phyloP scores from a whole-genome alignment of 306 rosid genomes.

The Inga laurina region DNA sequence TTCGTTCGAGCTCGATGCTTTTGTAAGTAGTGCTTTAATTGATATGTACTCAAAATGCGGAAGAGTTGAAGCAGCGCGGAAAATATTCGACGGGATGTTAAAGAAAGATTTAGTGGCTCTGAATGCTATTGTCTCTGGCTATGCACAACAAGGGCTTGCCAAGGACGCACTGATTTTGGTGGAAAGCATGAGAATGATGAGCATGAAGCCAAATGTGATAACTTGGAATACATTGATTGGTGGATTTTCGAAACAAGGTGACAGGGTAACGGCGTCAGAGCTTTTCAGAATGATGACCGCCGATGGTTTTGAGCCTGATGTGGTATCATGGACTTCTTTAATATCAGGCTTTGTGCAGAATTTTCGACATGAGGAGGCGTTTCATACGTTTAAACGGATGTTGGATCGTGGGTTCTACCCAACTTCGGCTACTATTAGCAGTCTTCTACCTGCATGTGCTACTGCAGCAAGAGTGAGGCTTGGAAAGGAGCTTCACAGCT shows the following conservation, averaged over 20 bases:
- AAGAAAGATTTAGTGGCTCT: constrained; percentile 75
- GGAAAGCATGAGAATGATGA: constrained; percentile 49
- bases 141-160: constrained; percentile 59
- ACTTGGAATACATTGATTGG: constrained; percentile 81
- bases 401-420: constrained; percentile 59
- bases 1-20: constrained; percentile 62
- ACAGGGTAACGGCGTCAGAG: constrained; percentile 50
- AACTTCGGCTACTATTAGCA: constrained; percentile 78
- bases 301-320: constrained; percentile 69
- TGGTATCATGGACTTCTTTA: constrained; percentile 82
- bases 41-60: constrained; percentile 77
- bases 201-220: constrained; percentile 59
- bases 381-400: constrained; percentile 61
- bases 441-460: constrained; percentile 81
- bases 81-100: constrained; percentile 60
- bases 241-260: constrained; percentile 77
- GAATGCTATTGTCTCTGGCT: constrained; percentile 82
- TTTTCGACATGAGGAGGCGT: constrained; percentile 63
- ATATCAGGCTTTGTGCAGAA: constrained; percentile 87
- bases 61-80: constrained; percentile 49
- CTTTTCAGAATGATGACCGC: constrained; percentile 57
- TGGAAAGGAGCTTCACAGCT: constrained; percentile 80
- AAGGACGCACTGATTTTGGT: constrained; percentile 61
- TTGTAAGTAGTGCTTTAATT: constrained; percentile 63
- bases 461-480: constrained; percentile 49